Conservation (phyloP, 345 rosid species). For the Streptanthus diversifolius region DNA sequence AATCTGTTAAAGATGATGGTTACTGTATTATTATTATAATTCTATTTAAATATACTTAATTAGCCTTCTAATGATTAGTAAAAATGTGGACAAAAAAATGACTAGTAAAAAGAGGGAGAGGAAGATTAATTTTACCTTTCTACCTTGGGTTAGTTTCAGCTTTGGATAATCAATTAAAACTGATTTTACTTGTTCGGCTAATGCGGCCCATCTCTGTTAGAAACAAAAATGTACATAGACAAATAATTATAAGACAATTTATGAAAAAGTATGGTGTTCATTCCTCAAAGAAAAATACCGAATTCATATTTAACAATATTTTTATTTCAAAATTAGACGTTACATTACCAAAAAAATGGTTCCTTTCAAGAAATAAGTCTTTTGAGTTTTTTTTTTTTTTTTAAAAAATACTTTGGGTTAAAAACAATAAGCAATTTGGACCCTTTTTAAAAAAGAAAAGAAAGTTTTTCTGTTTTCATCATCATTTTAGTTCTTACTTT, state of each 20-base stretch:
- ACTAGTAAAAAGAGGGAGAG: not conserved
- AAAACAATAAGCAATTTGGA: not conserved
- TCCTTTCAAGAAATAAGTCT: constrained; percentile 1
- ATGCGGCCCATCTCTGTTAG: constrained; percentile 59
- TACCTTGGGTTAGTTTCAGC: constrained; percentile 67
- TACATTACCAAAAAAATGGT: not conserved
- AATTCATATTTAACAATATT: not conserved
- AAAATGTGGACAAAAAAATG: too few species aligned
- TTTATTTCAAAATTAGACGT: not conserved
- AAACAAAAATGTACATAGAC: not conserved
- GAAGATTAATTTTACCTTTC: constrained; percentile 52
- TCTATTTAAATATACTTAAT: not conserved
- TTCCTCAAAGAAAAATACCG: not conserved
- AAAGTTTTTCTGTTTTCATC: not conserved
- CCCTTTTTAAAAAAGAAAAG: not conserved
- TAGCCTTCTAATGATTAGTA: not conserved
- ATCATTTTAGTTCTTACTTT: constrained; percentile 42
- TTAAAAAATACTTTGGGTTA: constrained; percentile 10
- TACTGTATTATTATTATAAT: not conserved
- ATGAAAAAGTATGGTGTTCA: not conserved
- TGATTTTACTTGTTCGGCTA: constrained; percentile 58
- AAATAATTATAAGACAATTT: not conserved
- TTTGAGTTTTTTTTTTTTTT: not conserved
- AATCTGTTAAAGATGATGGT: not conserved
- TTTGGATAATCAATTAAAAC: constrained; percentile 66